A percentile compares a stretch with the other conserved stretches of the same genome.
Evolutionary conservation across 108 stramenopile species (phyloP).

Genomic region (Hondaea fermentalgiana): DNA sequence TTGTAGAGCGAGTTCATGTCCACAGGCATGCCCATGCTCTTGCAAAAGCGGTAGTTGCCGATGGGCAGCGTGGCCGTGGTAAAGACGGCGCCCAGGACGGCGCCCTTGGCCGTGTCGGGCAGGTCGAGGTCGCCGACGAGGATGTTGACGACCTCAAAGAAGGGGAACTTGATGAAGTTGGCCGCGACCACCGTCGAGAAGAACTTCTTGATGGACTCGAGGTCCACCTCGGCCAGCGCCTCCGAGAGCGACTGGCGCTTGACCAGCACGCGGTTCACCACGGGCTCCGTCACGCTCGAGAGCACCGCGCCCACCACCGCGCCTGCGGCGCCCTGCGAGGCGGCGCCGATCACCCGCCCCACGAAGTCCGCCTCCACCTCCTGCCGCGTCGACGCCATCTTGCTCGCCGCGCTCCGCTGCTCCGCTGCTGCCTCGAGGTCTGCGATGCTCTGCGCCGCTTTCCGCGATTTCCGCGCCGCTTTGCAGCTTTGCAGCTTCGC

Average conservation of each 20-base stretch:
- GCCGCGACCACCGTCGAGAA: neutral
- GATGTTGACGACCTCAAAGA: constrained; percentile 18
- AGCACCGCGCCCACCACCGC: constrained; percentile 3
- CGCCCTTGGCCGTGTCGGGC: neutral
- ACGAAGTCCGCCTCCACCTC: neutral
- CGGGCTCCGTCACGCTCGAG: neutral
- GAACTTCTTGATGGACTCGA: neutral
- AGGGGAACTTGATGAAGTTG: constrained; percentile 13
- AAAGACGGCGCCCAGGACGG: neutral
- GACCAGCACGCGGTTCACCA: constrained; percentile 16
- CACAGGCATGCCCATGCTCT: neutral
- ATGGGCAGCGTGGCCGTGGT: constrained; percentile 8
- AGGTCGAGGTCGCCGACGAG: constrained; percentile 11
- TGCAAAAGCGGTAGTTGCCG: constrained; percentile 11
- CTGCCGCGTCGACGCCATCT: neutral
- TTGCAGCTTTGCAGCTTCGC: no score
- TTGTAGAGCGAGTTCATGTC: neutral
- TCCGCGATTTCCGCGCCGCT: no score
- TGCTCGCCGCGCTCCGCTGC: neutral
- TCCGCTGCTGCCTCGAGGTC: no score
- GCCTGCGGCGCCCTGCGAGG: constrained; percentile 14
- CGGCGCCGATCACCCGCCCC: neutral
- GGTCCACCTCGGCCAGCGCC: constrained; percentile 6
- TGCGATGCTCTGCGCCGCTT: no score
- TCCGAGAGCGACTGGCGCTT: neutral